A percentile compares a stretch with the other conserved stretches of the same genome.
Conservation (phyloP, 2,329 filamentous ascomycete genomes). For the Colletotrichum coccodes region DNA sequence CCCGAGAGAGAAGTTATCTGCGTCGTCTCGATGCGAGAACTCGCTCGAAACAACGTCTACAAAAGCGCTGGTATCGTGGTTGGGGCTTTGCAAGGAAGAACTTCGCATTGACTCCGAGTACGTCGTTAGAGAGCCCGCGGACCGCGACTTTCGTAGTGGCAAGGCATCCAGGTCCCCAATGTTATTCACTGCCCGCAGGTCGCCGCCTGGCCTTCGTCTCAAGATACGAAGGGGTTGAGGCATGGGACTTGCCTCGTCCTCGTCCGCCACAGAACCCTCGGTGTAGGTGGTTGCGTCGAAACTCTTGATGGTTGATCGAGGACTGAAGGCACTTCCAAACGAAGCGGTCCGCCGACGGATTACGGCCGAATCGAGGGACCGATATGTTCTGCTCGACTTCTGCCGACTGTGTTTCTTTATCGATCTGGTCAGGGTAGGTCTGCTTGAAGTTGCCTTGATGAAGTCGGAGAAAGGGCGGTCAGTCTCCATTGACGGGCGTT, state of each 20-base stretch:
- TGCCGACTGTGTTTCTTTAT: conserved; percentile 52
- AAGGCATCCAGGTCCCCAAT: conserved; percentile 68
- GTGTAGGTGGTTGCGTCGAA: conserved; percentile 70
- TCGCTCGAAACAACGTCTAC: conserved; percentile 57
- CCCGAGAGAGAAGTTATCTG: conserved; percentile 66
- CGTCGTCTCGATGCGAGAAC: conserved; percentile 48
- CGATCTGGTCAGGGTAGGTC: conserved; percentile 4
- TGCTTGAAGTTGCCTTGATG: conserved; percentile 35
- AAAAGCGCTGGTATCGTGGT: conserved; percentile 51
- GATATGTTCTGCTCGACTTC: conserved; percentile 59
- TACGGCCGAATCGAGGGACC: conserved; percentile 58
- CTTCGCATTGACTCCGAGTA: conserved; percentile 70
- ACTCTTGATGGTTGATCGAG: conserved; percentile 64
- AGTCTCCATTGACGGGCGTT: conserved; percentile 44
- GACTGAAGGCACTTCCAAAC: conserved; percentile 64
- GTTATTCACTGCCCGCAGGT: conserved; percentile 75
- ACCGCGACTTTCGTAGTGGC: conserved; percentile 63
- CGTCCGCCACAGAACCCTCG: conserved; percentile 58
- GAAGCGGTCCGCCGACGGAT: conserved; percentile 68
- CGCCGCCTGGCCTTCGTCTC: conserved; percentile 78
- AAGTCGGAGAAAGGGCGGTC: conserved; percentile 45
- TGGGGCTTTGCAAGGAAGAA: conserved; percentile 61
- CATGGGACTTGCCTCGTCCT: conserved; percentile 52
- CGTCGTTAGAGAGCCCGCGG: conserved; percentile 67
- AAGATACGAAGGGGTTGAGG: conserved; percentile 70